Base-by-base conservation (phyloP, 179 eudicot genomes). In the Camellia oleifera region DNA sequence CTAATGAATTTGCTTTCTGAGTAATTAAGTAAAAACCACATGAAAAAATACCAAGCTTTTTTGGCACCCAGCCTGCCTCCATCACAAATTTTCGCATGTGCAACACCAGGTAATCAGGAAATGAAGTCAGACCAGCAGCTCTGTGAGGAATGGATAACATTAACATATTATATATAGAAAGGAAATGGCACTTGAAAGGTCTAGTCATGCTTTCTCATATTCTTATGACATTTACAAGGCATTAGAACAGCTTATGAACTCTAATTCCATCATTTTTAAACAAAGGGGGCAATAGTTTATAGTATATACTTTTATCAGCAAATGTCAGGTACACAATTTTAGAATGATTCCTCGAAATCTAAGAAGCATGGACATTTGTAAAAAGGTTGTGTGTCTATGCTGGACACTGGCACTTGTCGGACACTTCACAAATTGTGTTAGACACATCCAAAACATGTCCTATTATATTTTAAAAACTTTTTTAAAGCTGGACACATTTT, bases 11-110 rank as follows among this genome's bases (percentile, higher is more conserved):
- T 17, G 48, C 17, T 6, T n/a, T 72, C 26, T 40, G 42, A 81
- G 32, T 18, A 44, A 69, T 6, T 13, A 40, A 81, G 40, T 54
- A 45, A 50, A 32, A 73, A n/a, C 69, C n/a, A 62, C 2, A 58
- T 10, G 13, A 75, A 61, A 81, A 26, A 61, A 57, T 89, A 96
- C 99, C 99, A 74, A 96, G 93, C 84, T 96, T 96, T 83, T 91
- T 96, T 53, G 99, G 99, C 77, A 96, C 99, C 99, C 99, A 96
- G 81, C 99, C 99, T 79, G 82, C 97, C 80, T 96, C 99, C 97
- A 94, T 84, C 60, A 96, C 93, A 88, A 96, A 96, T 82, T 96
- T 96, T 64, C 97, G 84, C 99, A 96, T 96, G 88, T 96, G 99
- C 88, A 96, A 84, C 70, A 96, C 99, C 89, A 96, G 84, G 89